Evolutionary conservation across 345 rosid species (phyloP).

Genomic region (Lumnitzera littorea): DNA sequence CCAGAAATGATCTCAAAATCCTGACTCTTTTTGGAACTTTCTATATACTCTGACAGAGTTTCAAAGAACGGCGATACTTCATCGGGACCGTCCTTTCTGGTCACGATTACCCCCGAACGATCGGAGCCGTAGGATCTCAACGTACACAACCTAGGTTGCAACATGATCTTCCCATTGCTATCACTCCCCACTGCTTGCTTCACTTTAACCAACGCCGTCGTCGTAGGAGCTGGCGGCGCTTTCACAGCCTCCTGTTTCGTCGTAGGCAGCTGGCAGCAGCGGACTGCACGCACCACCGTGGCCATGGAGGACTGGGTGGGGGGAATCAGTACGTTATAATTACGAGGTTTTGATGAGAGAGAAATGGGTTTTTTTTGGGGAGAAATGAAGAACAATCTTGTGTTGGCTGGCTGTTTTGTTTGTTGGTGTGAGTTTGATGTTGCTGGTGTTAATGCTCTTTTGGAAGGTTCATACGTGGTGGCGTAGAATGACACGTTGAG

Average conservation of each 20-base stretch:
- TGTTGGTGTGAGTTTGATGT: too few relatives aligned
- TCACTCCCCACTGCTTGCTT: slow-evolving; percentile 26
- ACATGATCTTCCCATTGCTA: slow-evolving; percentile 52
- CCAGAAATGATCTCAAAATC: slow-evolving; percentile 92
- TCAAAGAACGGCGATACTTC: slow-evolving; percentile 59
- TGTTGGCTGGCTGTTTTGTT: too few relatives aligned
- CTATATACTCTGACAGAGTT: slow-evolving; percentile 73
- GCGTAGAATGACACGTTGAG: slow-evolving; percentile 17
- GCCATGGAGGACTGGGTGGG: slow-evolving; percentile 32
- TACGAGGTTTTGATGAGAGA: not conserved
- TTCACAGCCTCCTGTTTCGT: slow-evolving; percentile 8
- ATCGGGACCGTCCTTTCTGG: slow-evolving; percentile 30
- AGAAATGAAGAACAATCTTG: too few relatives aligned
- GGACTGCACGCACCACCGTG: slow-evolving; percentile 39
- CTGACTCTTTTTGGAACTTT: slow-evolving; percentile 79
- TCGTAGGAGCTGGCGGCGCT: slow-evolving; percentile 19
- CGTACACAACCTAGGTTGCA: slow-evolving; percentile 83
- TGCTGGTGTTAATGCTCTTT: too few relatives aligned
- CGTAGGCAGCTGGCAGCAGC: slow-evolving; percentile 26
- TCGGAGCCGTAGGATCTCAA: slow-evolving; percentile 81
- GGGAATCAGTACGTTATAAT: too few relatives aligned
- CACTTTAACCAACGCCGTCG: slow-evolving; percentile 19
- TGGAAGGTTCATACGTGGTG: slow-evolving; percentile 1
- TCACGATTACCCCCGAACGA: slow-evolving; percentile 31
- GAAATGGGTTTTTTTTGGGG: not conserved